Evolutionary conservation across 495 filamentous ascomycete genomes (phyloP).

Genomic region (Neurospora pannonica): DNA sequence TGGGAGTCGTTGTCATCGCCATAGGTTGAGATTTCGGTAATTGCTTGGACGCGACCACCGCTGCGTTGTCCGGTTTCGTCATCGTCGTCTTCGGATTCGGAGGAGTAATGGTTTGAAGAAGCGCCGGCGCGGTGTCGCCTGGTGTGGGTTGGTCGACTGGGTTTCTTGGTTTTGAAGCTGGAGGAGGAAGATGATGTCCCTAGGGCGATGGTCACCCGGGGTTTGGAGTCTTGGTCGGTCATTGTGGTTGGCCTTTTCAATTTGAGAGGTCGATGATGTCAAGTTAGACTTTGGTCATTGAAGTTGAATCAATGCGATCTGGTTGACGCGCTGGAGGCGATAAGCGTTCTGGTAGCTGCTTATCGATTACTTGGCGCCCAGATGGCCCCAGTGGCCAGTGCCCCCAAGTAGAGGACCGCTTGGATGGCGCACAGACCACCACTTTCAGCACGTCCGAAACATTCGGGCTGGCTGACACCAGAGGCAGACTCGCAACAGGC

Average conservation of each 20-base stretch:
- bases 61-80: not conserved
- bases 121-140: not conserved
- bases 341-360: not conserved
- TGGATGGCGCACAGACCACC: not conserved
- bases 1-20: not conserved
- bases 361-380: not conserved
- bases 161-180: not conserved
- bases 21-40: not conserved
- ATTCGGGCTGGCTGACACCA: not conserved
- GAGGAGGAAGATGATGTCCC: not conserved
- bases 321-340: not conserved
- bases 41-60: not conserved
- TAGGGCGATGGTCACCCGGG: constrained; percentile 5
- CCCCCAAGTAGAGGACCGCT: not conserved
- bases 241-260: not conserved
- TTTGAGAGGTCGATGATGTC: not conserved
- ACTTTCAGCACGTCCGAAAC: not conserved
- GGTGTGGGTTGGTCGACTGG: not conserved
- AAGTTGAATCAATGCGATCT: not conserved
- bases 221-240: not conserved
- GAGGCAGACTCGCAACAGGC: not conserved
- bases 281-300: not conserved
- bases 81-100: constrained; percentile 10
- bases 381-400: too few relatives aligned
- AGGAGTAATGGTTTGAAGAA: not conserved